Evolutionary conservation across 2,329 filamentous ascomycete species (phyloP).

Genomic region (Cyphellophora europaea): DNA sequence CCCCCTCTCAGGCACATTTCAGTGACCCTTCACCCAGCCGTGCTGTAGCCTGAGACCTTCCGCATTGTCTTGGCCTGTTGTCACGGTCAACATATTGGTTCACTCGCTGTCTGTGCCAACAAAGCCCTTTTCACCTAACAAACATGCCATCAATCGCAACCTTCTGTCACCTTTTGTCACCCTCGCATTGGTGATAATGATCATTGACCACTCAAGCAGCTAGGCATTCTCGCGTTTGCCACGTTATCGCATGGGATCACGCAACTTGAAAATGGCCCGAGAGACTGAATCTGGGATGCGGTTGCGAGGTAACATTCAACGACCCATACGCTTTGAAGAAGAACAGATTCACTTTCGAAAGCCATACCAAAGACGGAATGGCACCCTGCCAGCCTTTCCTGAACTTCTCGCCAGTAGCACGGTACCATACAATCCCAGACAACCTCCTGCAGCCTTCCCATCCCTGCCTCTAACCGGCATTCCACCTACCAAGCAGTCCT

Average conservation of each 20-base stretch:
- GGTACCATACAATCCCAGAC: conserved; percentile 26
- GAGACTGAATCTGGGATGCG: conserved; percentile 19
- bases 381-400: conserved; percentile 18
- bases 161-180: no score
- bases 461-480: conserved; percentile 19
- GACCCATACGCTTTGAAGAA: conserved; percentile 23
- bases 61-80: no score
- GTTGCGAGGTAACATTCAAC: conserved; percentile 23
- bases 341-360: conserved; percentile 11
- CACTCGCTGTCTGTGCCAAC: no score
- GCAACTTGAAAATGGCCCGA: no score
- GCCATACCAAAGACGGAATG: conserved; percentile 5
- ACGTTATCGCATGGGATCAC: no score
- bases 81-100: no score
- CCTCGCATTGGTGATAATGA: no score
- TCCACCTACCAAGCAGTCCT: background rate
- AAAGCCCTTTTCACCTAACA: background rate
- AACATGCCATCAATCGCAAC: background rate
- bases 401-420: conserved; percentile 4
- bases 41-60: no score
- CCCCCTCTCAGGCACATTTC: no score
- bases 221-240: no score
- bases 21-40: no score
- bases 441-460: conserved; percentile 33
- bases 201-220: no score